A percentile compares a stretch with the other conserved stretches of the same genome.
Evolutionary conservation across 139 green algal genomes (phyloP).

Genomic region (Coelastrella sp.): DNA sequence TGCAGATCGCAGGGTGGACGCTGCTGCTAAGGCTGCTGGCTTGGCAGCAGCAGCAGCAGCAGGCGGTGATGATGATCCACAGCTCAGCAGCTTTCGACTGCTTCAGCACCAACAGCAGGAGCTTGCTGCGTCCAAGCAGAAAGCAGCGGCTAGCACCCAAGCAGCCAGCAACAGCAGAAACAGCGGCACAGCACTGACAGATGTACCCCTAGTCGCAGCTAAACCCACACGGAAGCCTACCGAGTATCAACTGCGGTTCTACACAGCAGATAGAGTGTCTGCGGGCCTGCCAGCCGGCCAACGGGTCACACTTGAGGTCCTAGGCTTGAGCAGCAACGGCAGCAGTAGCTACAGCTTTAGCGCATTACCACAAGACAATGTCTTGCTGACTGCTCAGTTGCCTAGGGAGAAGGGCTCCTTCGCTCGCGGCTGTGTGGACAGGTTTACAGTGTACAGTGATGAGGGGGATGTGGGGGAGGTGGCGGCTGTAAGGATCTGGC

Average conservation of each 20-base stretch:
- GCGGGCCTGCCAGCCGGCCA: constrained; percentile 17
- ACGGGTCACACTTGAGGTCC: neutral
- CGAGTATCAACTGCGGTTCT: constrained; percentile 29
- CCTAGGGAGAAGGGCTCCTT: constrained; percentile 3
- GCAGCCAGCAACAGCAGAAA: neutral
- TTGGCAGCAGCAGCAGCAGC: neutral
- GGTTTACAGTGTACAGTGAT: neutral
- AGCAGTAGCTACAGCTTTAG: neutral
- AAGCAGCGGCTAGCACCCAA: neutral
- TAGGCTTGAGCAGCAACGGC: neutral
- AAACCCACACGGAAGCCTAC: constrained; percentile 10
- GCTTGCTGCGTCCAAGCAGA: neutral
- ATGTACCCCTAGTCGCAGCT: neutral
- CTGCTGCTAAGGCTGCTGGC: no score
- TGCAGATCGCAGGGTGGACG: neutral
- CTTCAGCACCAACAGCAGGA: constrained; percentile 5
- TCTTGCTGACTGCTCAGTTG: neutral
- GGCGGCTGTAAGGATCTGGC: neutral
- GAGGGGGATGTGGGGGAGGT: neutral
- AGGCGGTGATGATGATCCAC: neutral
- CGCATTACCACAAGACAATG: neutral
- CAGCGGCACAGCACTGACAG: neutral
- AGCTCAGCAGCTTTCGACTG: neutral
- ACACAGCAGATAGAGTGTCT: constrained; percentile 27
- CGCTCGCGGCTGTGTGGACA: neutral